Evolutionary conservation across 2,329 filamentous ascomycete genomes (phyloP).

Genomic region (Ophiostoma himal-ulmi): DNA sequence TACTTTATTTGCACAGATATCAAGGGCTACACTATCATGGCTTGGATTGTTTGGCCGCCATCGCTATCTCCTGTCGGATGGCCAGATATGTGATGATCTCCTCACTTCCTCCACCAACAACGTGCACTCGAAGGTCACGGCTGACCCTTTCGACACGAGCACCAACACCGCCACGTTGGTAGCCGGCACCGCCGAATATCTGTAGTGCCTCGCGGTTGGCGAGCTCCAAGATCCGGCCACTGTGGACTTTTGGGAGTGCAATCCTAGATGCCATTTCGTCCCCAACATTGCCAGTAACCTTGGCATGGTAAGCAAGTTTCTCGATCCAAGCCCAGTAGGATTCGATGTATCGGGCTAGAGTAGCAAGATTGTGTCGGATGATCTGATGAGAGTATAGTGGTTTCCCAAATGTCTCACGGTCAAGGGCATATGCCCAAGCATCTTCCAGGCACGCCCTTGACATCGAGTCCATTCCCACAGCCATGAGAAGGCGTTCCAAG

Average conservation of each 20-base stretch:
- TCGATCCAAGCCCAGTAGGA: slow-evolving; percentile 57
- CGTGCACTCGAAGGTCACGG: slow-evolving; percentile 47
- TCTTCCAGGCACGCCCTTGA: slow-evolving; percentile 51
- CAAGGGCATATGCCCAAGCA: slow-evolving; percentile 46
- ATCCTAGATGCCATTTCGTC: slow-evolving; percentile 33
- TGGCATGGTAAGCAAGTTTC: slow-evolving; percentile 52
- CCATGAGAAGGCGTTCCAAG: slow-evolving; percentile 53
- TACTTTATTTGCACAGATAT: too few species aligned
- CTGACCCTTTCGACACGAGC: slow-evolving; percentile 49
- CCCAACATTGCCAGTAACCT: slow-evolving; percentile 32
- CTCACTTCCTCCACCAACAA: slow-evolving; percentile 50
- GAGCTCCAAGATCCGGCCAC: slow-evolving; percentile 44
- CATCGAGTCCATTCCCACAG: slow-evolving; percentile 51
- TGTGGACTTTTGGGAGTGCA: slow-evolving; percentile 43
- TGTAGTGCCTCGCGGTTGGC: slow-evolving; percentile 50
- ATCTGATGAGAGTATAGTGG: slow-evolving; percentile 53
- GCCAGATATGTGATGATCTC: slow-evolving; percentile 50
- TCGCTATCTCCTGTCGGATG: slow-evolving; percentile 41
- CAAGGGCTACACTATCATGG: slow-evolving; percentile 12
- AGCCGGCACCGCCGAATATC: slow-evolving; percentile 49
- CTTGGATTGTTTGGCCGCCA: slow-evolving; percentile 23
- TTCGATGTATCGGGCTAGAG: slow-evolving; percentile 54
- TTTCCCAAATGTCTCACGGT: slow-evolving; percentile 53
- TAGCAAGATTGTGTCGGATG: slow-evolving; percentile 55
- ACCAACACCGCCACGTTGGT: slow-evolving; percentile 43